Evolutionary conservation across 345 rosid genomes (phyloP).

Genomic region (Melaleuca alternifolia): DNA sequence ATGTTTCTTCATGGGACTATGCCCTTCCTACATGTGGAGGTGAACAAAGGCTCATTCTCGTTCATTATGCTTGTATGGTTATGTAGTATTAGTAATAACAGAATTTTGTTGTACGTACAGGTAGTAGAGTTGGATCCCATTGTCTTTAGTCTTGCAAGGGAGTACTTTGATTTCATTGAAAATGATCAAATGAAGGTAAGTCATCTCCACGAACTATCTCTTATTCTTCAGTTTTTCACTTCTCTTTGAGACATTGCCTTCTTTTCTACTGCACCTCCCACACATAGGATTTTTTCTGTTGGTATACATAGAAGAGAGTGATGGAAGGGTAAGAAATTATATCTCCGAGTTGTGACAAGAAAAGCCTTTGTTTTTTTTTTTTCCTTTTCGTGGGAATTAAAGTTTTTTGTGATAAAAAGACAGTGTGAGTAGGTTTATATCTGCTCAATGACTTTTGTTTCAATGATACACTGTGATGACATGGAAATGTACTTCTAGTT

Average conservation of each 20-base stretch:
- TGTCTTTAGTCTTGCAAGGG: slow-evolving; percentile 48
- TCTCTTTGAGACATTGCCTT: neutral
- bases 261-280: neutral
- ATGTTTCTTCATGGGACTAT: slow-evolving; percentile 78
- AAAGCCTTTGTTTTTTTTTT: too few relatives aligned
- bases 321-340: neutral
- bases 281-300: neutral
- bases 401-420: too few relatives aligned
- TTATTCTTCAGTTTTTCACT: neutral
- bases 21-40: slow-evolving; percentile 61
- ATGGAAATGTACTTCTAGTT: too few relatives aligned
- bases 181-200: slow-evolving; percentile 63
- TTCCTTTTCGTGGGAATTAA: too few relatives aligned
- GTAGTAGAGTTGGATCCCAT: slow-evolving; percentile 82
- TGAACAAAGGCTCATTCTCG: slow-evolving; percentile 5
- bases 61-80: neutral
- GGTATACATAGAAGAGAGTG: neutral
- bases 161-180: slow-evolving; percentile 60
- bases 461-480: too few relatives aligned
- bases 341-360: too few relatives aligned
- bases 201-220: slow-evolving; percentile 1
- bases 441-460: too few relatives aligned
- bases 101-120: slow-evolving; percentile 15
- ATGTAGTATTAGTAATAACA: neutral
- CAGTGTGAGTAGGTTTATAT: too few relatives aligned